phyloP scores from a whole-genome alignment of 164 flowering plant species.

The Macadamia integrifolia region DNA sequence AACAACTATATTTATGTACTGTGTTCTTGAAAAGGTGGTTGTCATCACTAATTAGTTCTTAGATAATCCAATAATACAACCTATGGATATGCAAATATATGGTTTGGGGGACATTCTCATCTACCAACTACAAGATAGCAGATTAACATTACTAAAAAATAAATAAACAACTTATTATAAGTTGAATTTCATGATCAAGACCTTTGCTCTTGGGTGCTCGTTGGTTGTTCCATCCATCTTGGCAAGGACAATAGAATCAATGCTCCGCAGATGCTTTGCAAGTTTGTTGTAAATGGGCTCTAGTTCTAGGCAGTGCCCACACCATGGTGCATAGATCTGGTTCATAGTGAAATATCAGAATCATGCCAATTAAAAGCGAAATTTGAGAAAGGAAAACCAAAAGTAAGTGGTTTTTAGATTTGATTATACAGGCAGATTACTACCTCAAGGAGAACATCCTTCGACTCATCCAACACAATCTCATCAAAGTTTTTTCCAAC shows the following conservation, averaged over 20 bases:
- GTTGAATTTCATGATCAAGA: conserved; percentile 14
- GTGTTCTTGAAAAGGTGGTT: no score
- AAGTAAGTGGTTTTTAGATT: not conserved
- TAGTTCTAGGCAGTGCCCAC: conserved; percentile 91
- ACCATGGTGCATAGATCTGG: conserved; percentile 98
- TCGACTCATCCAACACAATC: conserved; percentile 90
- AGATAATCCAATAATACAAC: no score
- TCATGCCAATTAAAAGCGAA: not conserved
- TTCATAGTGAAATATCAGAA: conserved; percentile 8
- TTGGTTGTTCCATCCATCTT: conserved; percentile 98
- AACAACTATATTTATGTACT: no score
- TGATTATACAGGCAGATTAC: not conserved
- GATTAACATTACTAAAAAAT: no score
- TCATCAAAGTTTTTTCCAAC: conserved; percentile 92
- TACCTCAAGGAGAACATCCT: conserved; percentile 99
- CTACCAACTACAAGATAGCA: no score
- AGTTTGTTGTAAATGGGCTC: conserved; percentile 93
- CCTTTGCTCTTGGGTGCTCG: conserved; percentile 93
- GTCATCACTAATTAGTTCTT: no score
- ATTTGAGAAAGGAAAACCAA: not conserved
- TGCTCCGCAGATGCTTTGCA: conserved; percentile 73
- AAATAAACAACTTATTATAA: not conserved
- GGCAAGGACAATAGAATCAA: conserved; percentile 80
- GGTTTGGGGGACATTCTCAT: no score
- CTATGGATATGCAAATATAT: no score